Conservation (phyloP, 768 basidiomycete genomes). For the Holtermanniella nyarrowii region DNA sequence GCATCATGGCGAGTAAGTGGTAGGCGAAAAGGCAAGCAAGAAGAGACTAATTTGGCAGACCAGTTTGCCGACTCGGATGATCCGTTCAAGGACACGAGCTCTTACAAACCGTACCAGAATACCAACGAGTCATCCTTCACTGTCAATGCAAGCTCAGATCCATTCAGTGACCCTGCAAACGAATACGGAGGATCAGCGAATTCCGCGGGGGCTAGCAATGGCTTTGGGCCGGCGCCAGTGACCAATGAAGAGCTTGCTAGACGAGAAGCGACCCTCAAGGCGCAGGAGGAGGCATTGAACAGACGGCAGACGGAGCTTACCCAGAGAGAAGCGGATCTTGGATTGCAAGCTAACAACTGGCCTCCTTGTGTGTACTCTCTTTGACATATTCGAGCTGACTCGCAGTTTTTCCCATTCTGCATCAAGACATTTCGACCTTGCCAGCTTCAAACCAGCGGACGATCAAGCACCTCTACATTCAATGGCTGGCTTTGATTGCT, state of each 20-base stretch:
- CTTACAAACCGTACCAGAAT: conserved; percentile 1
- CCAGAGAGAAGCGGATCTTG: conserved; percentile 51
- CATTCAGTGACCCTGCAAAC: conserved; percentile 4
- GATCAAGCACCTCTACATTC: conserved; percentile 75
- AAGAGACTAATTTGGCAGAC: background rate
- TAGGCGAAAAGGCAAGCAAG: too few relatives aligned
- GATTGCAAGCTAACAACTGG: conserved; percentile 71
- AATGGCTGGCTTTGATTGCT: conserved; percentile 80
- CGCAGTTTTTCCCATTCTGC: conserved; percentile 84
- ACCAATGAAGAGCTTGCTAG: conserved; percentile 6
- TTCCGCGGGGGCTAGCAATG: conserved; percentile 4
- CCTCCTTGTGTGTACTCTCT: conserved; percentile 59
- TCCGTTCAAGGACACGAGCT: background rate
- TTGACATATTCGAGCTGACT: background rate
- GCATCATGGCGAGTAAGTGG: background rate
- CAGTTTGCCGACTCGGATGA: background rate
- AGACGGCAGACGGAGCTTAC: conserved; percentile 72
- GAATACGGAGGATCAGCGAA: conserved; percentile 8
- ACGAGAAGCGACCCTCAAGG: conserved; percentile 24
- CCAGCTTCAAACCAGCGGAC: conserved; percentile 67
- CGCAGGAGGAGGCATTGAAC: conserved; percentile 53
- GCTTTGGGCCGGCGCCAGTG: background rate
- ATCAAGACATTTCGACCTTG: conserved; percentile 82
- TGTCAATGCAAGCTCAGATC: conserved; percentile 23
- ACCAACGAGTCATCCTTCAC: conserved; percentile 33